A percentile compares a stretch with the other conserved stretches of the same genome.
Evolutionary conservation across 805 yeast genomes (phyloP).

Genomic region (Komagataella ulmi): DNA sequence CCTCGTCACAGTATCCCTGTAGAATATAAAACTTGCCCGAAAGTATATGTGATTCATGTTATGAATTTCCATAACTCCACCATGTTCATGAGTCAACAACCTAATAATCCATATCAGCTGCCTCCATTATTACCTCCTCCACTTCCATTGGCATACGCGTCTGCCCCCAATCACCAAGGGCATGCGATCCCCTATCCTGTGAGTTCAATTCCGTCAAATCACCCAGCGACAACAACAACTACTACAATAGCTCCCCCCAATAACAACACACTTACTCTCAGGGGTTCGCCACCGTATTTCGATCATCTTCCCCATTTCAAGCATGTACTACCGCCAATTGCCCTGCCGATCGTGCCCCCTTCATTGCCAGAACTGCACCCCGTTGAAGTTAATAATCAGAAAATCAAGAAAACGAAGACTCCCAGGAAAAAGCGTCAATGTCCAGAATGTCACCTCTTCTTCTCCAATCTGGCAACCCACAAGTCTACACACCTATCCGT

Average conservation of each 20-base stretch:
- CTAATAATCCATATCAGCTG: background rate
- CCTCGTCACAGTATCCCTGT: background rate
- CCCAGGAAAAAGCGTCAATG: slow-evolving; percentile 22
- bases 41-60: background rate
- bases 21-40: background rate
- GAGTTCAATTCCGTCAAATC: background rate
- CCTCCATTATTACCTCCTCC: background rate
- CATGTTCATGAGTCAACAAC: background rate
- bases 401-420: background rate
- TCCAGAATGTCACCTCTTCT: slow-evolving; percentile 29
- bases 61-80: background rate
- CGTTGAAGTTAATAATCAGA: background rate
- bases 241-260: background rate
- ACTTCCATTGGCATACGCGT: background rate
- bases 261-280: background rate
- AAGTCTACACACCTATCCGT: slow-evolving; percentile 66
- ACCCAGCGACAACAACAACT: background rate
- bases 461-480: slow-evolving; percentile 75
- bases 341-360: background rate
- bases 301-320: background rate
- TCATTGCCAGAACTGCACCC: background rate
- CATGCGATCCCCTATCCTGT: background rate
- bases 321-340: background rate
- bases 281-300: background rate
- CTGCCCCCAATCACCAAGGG: background rate